A percentile compares a stretch with the other conserved stretches of the same genome.
Evolutionary conservation across 495 filamentous ascomycete genomes (phyloP).

Genomic region (Acidomyces sp.): DNA sequence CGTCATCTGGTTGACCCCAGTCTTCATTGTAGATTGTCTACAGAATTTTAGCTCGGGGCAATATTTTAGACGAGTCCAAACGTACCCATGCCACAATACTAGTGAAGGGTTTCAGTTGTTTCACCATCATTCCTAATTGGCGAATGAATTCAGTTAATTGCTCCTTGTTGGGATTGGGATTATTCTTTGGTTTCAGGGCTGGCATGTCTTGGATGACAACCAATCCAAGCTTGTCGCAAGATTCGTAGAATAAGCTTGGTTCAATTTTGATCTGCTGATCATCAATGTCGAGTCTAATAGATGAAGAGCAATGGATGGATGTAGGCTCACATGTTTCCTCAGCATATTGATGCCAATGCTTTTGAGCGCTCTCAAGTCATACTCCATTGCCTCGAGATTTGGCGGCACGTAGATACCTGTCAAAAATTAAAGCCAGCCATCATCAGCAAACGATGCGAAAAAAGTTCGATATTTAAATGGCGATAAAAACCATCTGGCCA

Average conservation of each 20-base stretch:
- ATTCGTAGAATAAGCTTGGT: constrained; percentile 49
- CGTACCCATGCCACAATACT: constrained; percentile 42
- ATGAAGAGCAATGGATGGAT: too few relatives aligned
- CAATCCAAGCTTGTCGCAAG: constrained; percentile 50
- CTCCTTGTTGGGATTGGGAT: constrained; percentile 33
- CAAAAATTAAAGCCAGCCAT: too few relatives aligned
- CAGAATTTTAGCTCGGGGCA: background rate
- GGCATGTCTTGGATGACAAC: constrained; percentile 61
- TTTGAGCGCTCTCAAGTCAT: constrained; percentile 48
- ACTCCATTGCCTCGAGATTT: constrained; percentile 50
- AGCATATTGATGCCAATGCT: constrained; percentile 52
- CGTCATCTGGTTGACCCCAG: constrained; percentile 44
- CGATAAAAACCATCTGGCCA: too few relatives aligned
- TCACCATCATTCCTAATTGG: constrained; percentile 47
- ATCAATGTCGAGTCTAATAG: background rate
- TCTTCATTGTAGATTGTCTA: constrained; percentile 60
- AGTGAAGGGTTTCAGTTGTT: constrained; percentile 49
- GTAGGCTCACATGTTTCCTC: constrained; percentile 46
- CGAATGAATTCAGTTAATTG: constrained; percentile 49
- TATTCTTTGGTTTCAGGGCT: constrained; percentile 33
- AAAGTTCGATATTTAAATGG: too few relatives aligned
- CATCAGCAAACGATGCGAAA: too few relatives aligned
- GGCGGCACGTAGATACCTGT: constrained; percentile 50
- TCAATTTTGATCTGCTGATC: constrained; percentile 51
- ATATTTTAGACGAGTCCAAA: background rate